A percentile compares a stretch with the other conserved stretches of the same genome.
phyloP scores from a whole-genome alignment of 768 basidiomycete genomes.

The Tulasnella sp. region DNA sequence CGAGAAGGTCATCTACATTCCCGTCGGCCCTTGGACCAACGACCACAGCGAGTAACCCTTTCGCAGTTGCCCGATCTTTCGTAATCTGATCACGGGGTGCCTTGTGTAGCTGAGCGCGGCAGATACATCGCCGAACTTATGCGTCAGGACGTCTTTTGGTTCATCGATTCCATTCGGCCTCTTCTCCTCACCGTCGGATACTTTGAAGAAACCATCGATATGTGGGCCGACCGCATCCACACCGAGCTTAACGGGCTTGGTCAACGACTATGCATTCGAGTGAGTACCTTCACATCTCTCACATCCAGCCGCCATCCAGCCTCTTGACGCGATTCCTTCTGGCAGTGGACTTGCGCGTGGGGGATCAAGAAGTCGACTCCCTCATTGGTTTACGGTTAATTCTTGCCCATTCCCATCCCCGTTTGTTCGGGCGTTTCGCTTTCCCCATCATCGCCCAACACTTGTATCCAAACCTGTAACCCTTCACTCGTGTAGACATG shows the following conservation, averaged over 20 bases:
- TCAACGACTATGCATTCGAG: neutral
- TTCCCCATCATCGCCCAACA: too few species aligned
- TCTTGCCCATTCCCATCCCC: too few species aligned
- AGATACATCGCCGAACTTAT: neutral
- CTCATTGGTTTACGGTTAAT: too few species aligned
- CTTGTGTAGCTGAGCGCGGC: neutral
- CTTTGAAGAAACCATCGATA: constrained; percentile 1
- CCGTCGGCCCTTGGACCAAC: constrained; percentile 1
- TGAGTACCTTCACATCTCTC: too few species aligned
- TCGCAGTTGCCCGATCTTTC: neutral
- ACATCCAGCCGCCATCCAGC: too few species aligned
- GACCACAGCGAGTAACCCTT: neutral
- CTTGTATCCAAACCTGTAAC: too few species aligned
- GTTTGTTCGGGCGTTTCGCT: too few species aligned
- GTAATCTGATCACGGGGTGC: neutral
- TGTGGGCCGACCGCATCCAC: neutral
- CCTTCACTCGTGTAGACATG: too few species aligned
- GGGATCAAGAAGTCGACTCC: too few species aligned
- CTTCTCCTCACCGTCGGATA: neutral
- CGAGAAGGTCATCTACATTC: neutral
- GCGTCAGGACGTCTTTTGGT: neutral
- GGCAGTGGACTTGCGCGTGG: too few species aligned
- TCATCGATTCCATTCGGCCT: neutral
- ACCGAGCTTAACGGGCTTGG: neutral
- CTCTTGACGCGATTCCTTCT: too few species aligned